A percentile compares a stretch with the other conserved stretches of the same genome.
Evolutionary conservation across 441 rosid genomes (phyloP).

Genomic region (Syzygium malaccense): DNA sequence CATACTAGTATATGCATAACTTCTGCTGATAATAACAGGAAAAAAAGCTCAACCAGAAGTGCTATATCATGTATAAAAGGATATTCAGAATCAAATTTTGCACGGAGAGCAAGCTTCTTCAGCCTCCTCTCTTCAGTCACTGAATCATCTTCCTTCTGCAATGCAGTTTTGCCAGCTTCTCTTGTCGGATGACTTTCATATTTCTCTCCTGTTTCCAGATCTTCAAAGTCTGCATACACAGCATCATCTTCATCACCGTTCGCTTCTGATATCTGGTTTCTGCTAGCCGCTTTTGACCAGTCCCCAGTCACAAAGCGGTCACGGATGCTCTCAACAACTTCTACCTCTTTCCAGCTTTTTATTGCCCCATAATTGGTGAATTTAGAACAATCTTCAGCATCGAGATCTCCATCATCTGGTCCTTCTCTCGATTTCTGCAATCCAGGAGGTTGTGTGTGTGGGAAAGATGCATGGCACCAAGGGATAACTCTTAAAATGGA

Average conservation of each 20-base stretch:
- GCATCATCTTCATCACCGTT: conserved; percentile 35
- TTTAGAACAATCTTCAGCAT: conserved; percentile 74
- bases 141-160: conserved; percentile 34
- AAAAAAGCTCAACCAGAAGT: background rate
- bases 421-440: conserved; percentile 47
- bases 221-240: conserved; percentile 81
- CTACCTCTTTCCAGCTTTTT: conserved; percentile 67
- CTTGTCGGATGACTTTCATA: conserved; percentile 24
- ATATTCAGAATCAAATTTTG: conserved; percentile 77
- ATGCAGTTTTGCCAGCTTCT: conserved; percentile 21
- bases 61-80: conserved; percentile 29
- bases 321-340: conserved; percentile 60
- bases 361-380: conserved; percentile 30
- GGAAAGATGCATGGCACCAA: background rate
- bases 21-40: background rate
- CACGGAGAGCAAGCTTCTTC: conserved; percentile 79
- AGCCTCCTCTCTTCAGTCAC: conserved; percentile 45
- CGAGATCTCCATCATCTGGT: conserved; percentile 26
- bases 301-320: conserved; percentile 87
- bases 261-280: conserved; percentile 34
- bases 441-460: background rate
- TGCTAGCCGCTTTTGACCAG: conserved; percentile 70
- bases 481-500: background rate
- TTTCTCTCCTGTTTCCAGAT: conserved; percentile 77
- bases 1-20: background rate